Base-by-base conservation (phyloP, 345 rosid genomes). In the Lagerstroemia speciosa region DNA sequence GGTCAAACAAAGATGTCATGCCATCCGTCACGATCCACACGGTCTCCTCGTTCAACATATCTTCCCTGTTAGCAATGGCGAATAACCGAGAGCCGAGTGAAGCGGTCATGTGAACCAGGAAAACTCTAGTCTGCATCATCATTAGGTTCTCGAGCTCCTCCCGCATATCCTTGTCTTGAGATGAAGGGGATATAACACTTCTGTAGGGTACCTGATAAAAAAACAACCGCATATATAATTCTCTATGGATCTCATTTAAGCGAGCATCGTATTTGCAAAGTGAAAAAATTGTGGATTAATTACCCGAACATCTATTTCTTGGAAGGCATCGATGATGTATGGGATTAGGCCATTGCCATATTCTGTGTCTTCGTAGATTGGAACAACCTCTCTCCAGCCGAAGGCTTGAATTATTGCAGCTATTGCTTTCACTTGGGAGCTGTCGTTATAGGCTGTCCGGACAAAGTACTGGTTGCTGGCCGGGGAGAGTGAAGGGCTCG, bases 11-110 rank as follows among this genome's bases (percentile, higher is more conserved):
- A 41, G 75, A 38, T 2, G 75, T 63, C 10, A 72, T 3, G 10
- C 77, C 76, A 45, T 73, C 71, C 0, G 84, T 84, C 30, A 80
- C 27, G 27, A 84, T 70, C 88, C 88, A 82, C 2, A 67, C 78
- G 14, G 75, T 76, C 50, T 75, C 76, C 31, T 63, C 66, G 14
- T 75, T 74, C 67, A 79, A 74, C 83, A 84, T 76, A 29, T 75
- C 77, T 0, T 66, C 61, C n/a, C 78, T 33, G 5, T 31, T 36
- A 0, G 76, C 85, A 20, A 43, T 36, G 5, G 8, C 30, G 66
- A 84, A 75, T 5, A 84, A 14, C 17, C 72, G 67, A 41, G 83
- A 57, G 6, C 81, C 80, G 1, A 82, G 74, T 19, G 30, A 2
- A 11, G 79, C 27, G 12, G 32, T 29, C 85, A 81, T 78, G 67